Conservation (phyloP, 2,329 filamentous ascomycete genomes). For the Cytospora piceae region DNA sequence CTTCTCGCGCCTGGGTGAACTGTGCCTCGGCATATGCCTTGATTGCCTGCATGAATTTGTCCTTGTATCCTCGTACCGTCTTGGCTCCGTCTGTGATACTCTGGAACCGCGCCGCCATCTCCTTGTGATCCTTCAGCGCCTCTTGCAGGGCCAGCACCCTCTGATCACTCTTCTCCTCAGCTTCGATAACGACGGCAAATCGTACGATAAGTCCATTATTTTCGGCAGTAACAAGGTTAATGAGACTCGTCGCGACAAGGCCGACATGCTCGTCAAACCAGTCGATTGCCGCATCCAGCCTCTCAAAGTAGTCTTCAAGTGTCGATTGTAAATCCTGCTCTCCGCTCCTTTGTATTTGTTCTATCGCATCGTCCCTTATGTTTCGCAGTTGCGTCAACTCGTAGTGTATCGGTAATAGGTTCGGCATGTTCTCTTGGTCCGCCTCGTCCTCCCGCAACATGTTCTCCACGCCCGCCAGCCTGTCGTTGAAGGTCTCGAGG, state of each 20-base stretch:
- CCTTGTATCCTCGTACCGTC: constrained; percentile 92
- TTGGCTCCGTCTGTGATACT: constrained; percentile 93
- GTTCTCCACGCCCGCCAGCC: constrained; percentile 73
- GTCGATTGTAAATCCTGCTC: constrained; percentile 78
- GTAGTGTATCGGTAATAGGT: constrained; percentile 87
- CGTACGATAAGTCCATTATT: constrained; percentile 90
- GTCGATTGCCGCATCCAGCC: constrained; percentile 83
- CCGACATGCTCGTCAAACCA: constrained; percentile 97
- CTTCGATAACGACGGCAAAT: constrained; percentile 88
- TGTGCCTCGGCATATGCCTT: constrained; percentile 72
- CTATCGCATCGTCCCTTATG: constrained; percentile 94
- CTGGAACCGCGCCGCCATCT: constrained; percentile 90
- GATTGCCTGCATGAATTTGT: constrained; percentile 87
- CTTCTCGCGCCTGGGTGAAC: constrained; percentile 71
- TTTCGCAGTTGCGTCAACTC: constrained; percentile 90
- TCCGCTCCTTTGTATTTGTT: constrained; percentile 82
- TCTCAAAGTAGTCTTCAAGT: constrained; percentile 85
- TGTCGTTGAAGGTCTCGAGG: constrained; percentile 82
- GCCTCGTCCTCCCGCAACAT: constrained; percentile 83
- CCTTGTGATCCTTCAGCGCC: constrained; percentile 92
- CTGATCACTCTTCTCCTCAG: constrained; percentile 95
- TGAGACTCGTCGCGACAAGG: constrained; percentile 84
- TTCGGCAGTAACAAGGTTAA: constrained; percentile 81
- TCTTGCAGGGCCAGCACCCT: constrained; percentile 90
- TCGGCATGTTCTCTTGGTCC: constrained; percentile 88